Base-by-base conservation (phyloP, 164 flowering plant species). In the Aristolochia fimbriata region DNA sequence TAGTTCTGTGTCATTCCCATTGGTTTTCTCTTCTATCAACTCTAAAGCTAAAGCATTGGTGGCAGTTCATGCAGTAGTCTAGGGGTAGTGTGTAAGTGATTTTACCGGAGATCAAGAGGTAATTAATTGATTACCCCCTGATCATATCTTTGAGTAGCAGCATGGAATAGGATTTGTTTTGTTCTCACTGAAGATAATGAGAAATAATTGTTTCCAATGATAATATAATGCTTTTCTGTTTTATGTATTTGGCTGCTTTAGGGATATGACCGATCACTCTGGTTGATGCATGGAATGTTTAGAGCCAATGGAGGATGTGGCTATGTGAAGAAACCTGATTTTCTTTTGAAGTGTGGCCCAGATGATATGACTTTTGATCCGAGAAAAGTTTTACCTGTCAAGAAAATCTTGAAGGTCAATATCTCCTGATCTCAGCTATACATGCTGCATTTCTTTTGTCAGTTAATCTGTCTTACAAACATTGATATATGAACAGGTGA, bases 241-340 rank as follows among this genome's bases (percentile, higher is more conserved):
- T 52, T 24, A 16, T 8, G 12, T 27, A 52, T 52, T 27, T 37
- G 4, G 43, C 22, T 22, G 6, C 55, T 22, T 22, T 27, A 78
- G 85, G 76, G 77, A 23, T 67, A 77, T 70, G 85, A 77, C 16
- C 77, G 77, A 66, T 64, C 79, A 22, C 81, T 81, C 49, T 77
- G 86, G 83, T 63, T 81, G 72, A 81, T 81, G 86, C 86, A 81
- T 24, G 86, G 85, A 22, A 65, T 81, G 81, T 81, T 81, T 61
- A 75, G 78, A 62, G 81, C 83, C 17, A 81, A 81, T 60, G 83
- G 85, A 55, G 83, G 83, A 15, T 73, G 80, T 62, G 85, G 85
- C 3, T 79, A 79, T 67, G 77, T 81, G 47, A 81, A 77, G 60
- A 81, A 81, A 64, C 86, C 86, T 4, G 77, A 76, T 37, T 61